Evolutionary conservation across 495 filamentous ascomycete genomes (phyloP), one percentile per base, ranked within the genome.

Genomic region (Xylaria curta): DNA sequence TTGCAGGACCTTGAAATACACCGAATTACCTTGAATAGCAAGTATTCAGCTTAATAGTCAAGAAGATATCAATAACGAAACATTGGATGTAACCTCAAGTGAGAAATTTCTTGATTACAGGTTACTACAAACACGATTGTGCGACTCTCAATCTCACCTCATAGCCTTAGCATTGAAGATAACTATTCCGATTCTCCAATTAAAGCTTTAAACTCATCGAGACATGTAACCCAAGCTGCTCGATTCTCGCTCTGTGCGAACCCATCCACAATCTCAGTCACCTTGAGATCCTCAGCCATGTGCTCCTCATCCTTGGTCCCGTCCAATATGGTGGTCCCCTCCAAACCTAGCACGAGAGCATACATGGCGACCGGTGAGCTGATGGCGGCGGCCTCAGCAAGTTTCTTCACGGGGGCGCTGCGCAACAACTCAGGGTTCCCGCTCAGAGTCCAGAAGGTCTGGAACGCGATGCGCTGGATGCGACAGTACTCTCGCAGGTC

Each of bases 381-480:
- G 2, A 85, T 81, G 7, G 76, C 84, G 26, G 89, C 87, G 0
- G 76, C 76, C 17, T 78, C 60, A 17, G 88, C 88, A 26, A 95
- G 75, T 13, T 75, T 77, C 69, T 74, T 73, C 6, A 94, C 90
- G 26, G 86, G 79, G 8, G 73, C 73, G 40, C 83, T 86, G 53
- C 76, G 83, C 38, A 90, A 68, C 56, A 94, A 82, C 19, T 85
- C 79, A 8, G 71, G 72, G 73, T 96, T 95, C 0, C 87, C 93
- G 0, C 89, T 92, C 77, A 96, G 76, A 1, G 91, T 94, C 93
- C 93, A 94, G 81, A 94, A 95, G 26, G 88, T 86, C 78, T 95
- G 92, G 76, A 94, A 95, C 19, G 85, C 76, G 47, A 93, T 89
- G 31, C 82, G 82, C 8, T 86, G 80, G 44, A 87, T 84, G 17